These are phyloP conservation scores for Acorus calamus DNA, from an alignment of 106 monocot genomes.

Conservation along the genomic window DNA sequence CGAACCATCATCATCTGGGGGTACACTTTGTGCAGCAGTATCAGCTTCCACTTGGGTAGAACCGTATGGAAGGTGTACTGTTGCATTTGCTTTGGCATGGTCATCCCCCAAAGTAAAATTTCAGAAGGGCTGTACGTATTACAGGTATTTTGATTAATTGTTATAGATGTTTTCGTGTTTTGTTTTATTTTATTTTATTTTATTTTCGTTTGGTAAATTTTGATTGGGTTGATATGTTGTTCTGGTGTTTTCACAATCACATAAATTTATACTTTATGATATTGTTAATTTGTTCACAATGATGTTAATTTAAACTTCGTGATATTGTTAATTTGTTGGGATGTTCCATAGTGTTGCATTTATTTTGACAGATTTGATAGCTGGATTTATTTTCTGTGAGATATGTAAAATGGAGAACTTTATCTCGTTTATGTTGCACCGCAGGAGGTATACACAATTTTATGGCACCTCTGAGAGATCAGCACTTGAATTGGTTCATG, in stretches of 20 bases:
- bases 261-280: too few relatives aligned
- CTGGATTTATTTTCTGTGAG: too few relatives aligned
- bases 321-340: background rate
- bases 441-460: constrained; percentile 89
- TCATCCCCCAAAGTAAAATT: constrained; percentile 85
- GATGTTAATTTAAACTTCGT: background rate
- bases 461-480: constrained; percentile 92
- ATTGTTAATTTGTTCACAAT: background rate
- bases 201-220: background rate
- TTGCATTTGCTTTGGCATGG: constrained; percentile 51
- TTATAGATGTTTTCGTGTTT: background rate
- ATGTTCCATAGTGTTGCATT: background rate
- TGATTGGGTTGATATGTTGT: background rate
- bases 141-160: constrained; percentile 33
- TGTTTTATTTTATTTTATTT: background rate
- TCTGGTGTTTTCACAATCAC: too few relatives aligned
- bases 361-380: too few relatives aligned
- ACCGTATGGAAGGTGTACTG: constrained; percentile 79
- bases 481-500: constrained; percentile 75
- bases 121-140: constrained; percentile 81
- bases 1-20: constrained; percentile 68
- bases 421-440: background rate
- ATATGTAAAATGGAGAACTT: too few relatives aligned
- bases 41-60: constrained; percentile 91
- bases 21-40: constrained; percentile 79